Evolutionary conservation across 2,329 filamentous ascomycete species (phyloP).

Genomic region (Escovopsis weberi): DNA sequence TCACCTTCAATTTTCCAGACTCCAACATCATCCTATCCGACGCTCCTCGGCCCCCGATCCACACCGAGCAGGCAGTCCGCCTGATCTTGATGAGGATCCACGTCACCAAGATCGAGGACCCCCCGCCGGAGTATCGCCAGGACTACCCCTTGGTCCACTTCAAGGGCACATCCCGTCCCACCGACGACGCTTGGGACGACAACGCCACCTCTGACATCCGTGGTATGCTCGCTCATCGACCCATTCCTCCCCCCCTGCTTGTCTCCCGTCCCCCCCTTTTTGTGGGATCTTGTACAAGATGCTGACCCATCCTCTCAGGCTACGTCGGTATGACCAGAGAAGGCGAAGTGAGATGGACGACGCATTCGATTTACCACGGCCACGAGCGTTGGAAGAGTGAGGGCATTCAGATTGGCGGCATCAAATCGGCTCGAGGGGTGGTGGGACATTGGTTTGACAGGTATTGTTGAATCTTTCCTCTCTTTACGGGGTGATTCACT

Average conservation of each 20-base stretch:
- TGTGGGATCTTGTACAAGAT: neutral
- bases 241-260: too few species aligned
- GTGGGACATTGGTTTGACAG: slow-evolving; percentile 69
- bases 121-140: slow-evolving; percentile 42
- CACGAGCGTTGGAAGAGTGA: slow-evolving; percentile 65
- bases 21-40: slow-evolving; percentile 24
- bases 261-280: too few species aligned
- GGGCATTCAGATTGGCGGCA: slow-evolving; percentile 57
- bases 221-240: slow-evolving; percentile 28
- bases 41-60: slow-evolving; percentile 37
- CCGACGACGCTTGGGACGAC: slow-evolving; percentile 52
- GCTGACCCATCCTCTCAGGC: slow-evolving; percentile 26
- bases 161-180: slow-evolving; percentile 42
- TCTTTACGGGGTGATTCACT: neutral
- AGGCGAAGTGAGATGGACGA: slow-evolving; percentile 63
- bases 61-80: slow-evolving; percentile 51
- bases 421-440: slow-evolving; percentile 49
- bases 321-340: slow-evolving; percentile 50
- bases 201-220: slow-evolving; percentile 52
- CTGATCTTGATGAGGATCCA: slow-evolving; percentile 55
- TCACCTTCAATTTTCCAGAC: slow-evolving; percentile 53
- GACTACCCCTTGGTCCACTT: slow-evolving; percentile 54
- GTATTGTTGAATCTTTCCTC: slow-evolving; percentile 19
- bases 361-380: slow-evolving; percentile 46
- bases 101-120: slow-evolving; percentile 44